A percentile compares a stretch with the other conserved stretches of the same genome.
phyloP scores from a whole-genome alignment of 2,329 filamentous ascomycete species.

The Trichoderma koningiopsis region DNA sequence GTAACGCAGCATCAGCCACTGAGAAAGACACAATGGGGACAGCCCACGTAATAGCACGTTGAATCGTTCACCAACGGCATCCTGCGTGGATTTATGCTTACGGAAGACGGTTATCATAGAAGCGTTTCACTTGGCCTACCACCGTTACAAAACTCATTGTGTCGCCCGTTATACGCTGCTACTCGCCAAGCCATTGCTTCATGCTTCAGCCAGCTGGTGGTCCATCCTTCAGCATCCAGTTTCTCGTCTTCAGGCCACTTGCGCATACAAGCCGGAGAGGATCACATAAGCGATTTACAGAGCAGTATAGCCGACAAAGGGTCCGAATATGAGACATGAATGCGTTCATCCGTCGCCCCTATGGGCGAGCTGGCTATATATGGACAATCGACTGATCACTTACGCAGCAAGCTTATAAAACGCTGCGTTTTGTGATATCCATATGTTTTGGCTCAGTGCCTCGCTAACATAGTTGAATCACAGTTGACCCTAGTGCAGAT shows the following conservation, averaged over 20 bases:
- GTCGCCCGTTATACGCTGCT: neutral
- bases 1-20: neutral
- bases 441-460: neutral
- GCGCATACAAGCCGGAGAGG: neutral
- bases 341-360: neutral
- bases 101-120: neutral
- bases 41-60: neutral
- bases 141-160: neutral
- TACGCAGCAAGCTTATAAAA: neutral
- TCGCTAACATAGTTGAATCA: neutral
- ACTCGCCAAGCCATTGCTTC: neutral
- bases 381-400: neutral
- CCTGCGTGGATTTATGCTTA: neutral
- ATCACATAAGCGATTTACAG: neutral
- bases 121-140: neutral
- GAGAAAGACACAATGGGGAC: neutral
- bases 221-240: neutral
- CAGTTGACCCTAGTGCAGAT: neutral
- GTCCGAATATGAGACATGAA: neutral
- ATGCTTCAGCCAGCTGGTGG: neutral
- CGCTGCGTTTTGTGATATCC: neutral
- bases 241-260: neutral
- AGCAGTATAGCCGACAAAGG: neutral
- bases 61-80: neutral
- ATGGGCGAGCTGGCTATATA: neutral